Evolutionary conservation across 305 asterid genomes (phyloP), one percentile per base, ranked within the genome.

Genomic region (Ajuga reptans): DNA sequence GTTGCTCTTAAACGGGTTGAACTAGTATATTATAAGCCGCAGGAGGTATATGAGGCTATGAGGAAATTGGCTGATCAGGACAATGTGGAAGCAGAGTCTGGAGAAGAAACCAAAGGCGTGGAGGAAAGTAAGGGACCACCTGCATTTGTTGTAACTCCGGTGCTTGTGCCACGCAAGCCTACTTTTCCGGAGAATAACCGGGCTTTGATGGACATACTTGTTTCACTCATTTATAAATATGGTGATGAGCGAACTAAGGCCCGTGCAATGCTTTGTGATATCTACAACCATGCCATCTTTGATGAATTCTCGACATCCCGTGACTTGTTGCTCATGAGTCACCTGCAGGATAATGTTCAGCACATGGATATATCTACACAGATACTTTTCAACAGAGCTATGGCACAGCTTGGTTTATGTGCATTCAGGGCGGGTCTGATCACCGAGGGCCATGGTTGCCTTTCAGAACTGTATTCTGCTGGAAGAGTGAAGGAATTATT

Each of bases 191-290:
- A 84, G 74, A 84, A 80, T 73, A 87, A 92, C 80, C 82, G 96
- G 79, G 56, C 87, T 12, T 78, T 83, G 78, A 85, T 91, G 92
- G 92, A 89, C 72, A 76, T 59, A 45, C 90, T 91, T 59, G 96
- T 91, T 71, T 85, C 95, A 0, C 83, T 85, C 61, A 81, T 91
- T 70, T 89, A 89, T 78, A 80, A 81, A 77, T 78, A 81, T 73
- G 97, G 96, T 11, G 86, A 78, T 47, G 82, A 78, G 43, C 66
- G 97, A 47, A 93, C 97, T 0, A 93, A 89, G 78, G 99, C 99
- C 49, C 97, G 97, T 53, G 99, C 99, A 1, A 91, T 93, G 99
- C 97, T 93, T 64, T 93, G 97, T 69, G 99, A 93, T 74, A 93
- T 93, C 16, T 93, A 93, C 73, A 87, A 93, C 56, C 96, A 93